These are phyloP conservation scores for Boletus fagicola DNA, from an alignment of 768 basidiomycete genomes.

Conservation along the genomic window DNA sequence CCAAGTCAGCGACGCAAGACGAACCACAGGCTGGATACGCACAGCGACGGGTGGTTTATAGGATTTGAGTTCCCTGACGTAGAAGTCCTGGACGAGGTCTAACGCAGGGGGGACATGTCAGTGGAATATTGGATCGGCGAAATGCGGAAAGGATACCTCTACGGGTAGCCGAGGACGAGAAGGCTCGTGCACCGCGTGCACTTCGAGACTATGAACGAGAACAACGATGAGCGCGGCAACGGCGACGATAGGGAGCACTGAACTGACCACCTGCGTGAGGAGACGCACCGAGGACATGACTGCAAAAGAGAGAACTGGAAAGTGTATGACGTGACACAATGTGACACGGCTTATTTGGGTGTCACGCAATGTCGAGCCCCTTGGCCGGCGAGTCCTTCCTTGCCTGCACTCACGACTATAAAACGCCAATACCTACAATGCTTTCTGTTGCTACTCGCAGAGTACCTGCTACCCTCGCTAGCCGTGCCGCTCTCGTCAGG, in stretches of 20 bases:
- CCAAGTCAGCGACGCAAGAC: neutral
- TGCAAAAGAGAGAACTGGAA: conserved; percentile 39
- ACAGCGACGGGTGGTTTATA: conserved; percentile 81
- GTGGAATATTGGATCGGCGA: conserved; percentile 21
- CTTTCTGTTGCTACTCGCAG: conserved; percentile 36
- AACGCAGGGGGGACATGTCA: conserved; percentile 9
- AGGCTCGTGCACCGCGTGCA: conserved; percentile 53
- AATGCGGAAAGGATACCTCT: conserved; percentile 50
- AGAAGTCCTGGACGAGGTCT: conserved; percentile 94
- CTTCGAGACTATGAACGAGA: conserved; percentile 33
- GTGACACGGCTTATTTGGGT: conserved; percentile 26
- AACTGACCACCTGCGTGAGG: conserved; percentile 53
- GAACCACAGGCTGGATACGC: conserved; percentile 32
- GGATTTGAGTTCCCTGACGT: conserved; percentile 82
- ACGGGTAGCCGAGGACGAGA: conserved; percentile 60
- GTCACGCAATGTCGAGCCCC: conserved; percentile 19
- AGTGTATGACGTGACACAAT: conserved; percentile 44
- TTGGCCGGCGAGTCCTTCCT: neutral
- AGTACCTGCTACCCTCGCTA: conserved; percentile 37
- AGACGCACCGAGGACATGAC: conserved; percentile 60
- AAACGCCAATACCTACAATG: conserved; percentile 15
- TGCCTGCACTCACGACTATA: neutral
- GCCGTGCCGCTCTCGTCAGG: conserved; percentile 35
- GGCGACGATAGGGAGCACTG: neutral
- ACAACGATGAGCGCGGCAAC: conserved; percentile 10